Percentiles rank a stretch among this genome's conserved stretches.
Evolutionary conservation across 176 grass and related monocot genomes (phyloP).

Genomic region (Rhynchospora breviuscula): DNA sequence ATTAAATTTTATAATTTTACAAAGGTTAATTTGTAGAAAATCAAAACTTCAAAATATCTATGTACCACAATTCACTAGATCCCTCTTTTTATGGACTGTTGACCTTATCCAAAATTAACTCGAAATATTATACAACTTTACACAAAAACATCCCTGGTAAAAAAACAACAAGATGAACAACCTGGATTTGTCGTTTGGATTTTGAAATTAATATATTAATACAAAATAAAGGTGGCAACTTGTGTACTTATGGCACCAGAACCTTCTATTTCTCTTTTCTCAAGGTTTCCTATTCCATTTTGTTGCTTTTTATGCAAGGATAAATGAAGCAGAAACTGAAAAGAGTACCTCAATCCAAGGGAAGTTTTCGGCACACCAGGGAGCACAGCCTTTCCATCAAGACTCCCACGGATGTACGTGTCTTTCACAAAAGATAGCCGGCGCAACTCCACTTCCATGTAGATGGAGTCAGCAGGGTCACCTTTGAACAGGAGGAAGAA

Average conservation of each 20-base stretch:
- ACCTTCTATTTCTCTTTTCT: not conserved
- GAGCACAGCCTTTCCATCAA: conserved; percentile 30
- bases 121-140: not conserved
- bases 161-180: not conserved
- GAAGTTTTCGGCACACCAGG: conserved; percentile 33
- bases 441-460: conserved; percentile 95
- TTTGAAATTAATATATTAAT: not conserved
- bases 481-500: conserved; percentile 96
- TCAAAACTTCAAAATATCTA: not conserved
- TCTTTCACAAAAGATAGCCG: conserved; percentile 71
- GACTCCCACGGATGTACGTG: conserved; percentile 37
- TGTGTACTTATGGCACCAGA: not conserved
- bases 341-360: conserved; percentile 49
- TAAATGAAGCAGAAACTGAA: not conserved
- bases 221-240: not conserved
- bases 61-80: not conserved
- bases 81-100: not conserved
- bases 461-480: conserved; percentile 83
- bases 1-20: not conserved
- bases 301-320: not conserved
- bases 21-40: not conserved
- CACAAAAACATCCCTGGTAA: not conserved
- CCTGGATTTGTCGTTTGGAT: not conserved
- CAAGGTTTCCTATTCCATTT: not conserved
- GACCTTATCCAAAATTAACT: not conserved